Evolutionary conservation across 2,329 filamentous ascomycete genomes (phyloP), one percentile per base, ranked within the genome.

Genomic region (Penicillium vulpinum): DNA sequence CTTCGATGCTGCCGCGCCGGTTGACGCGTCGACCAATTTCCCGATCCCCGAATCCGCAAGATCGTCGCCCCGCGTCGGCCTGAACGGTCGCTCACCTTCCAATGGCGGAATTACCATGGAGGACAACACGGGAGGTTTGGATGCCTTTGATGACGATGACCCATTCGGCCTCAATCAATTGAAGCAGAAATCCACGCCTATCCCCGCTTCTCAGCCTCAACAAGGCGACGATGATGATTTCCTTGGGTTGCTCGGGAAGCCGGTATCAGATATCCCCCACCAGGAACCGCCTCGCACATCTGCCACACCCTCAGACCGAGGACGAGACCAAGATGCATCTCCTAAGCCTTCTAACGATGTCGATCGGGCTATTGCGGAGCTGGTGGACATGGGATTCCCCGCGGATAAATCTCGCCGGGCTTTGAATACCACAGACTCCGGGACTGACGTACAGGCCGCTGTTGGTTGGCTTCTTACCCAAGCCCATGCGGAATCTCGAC

Each of bases 321-420:
- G 64, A 33, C 62, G 56, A 15, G 60, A 59, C 16, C 54, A 51
- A 22, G 43, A 57, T 47, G 55, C 57, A 38, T 64, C 67, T 22
- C 66, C 67, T 3, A 69, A 65, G 46, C 67, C 73, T 2, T 66
- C 66, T 2, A 78, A 77, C 65, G 85, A 85, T 1, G 87, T 88
- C 56, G 91, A 96, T 68, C 85, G 84, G 63, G 90, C 92, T 10
- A 85, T 97, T 26, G 91, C 90, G 10, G 91, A 97, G 71, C 78
- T 99, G 26, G 86, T 97, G 3, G 93, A 97, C 64, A 97, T 97
- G 85, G 94, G 94, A 0, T 99, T 99, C 66, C 86, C 91, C 0
- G 83, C 87, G 0, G 90, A 96, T 57, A 91, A 92, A 67, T 89
- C 94, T n/a, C 83, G 84, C 52, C 82, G 88, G 60, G 94, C 92